These are phyloP conservation scores for Martiniozyma asiatica DNA, from an alignment of 1,139 yeast genomes.

Conservation along the genomic window DNA sequence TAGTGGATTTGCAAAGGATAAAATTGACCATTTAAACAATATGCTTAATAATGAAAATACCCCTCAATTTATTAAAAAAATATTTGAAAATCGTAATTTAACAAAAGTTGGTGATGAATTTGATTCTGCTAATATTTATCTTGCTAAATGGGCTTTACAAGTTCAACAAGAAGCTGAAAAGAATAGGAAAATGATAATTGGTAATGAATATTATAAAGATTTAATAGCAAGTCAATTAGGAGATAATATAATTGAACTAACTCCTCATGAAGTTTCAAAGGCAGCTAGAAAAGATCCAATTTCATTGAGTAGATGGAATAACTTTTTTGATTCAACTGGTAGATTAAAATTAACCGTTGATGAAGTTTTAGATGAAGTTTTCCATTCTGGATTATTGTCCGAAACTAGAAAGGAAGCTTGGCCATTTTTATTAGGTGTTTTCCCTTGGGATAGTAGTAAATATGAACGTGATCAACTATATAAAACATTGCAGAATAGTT, in stretches of 20 bases:
- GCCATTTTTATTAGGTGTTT: conserved; percentile 73
- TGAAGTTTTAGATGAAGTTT: conserved; percentile 71
- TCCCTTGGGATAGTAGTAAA: conserved; percentile 74
- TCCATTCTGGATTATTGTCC: conserved; percentile 76
- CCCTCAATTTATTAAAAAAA: conserved; percentile 50
- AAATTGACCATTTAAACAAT: conserved; percentile 31
- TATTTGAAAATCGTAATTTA: conserved; percentile 71
- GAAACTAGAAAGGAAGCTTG: conserved; percentile 64
- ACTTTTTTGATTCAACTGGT: conserved; percentile 73
- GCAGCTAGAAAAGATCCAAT: conserved; percentile 59
- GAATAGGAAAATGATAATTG: conserved; percentile 45
- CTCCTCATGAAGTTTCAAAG: conserved; percentile 46
- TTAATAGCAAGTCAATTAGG: conserved; percentile 62
- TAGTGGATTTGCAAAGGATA: conserved; percentile 56
- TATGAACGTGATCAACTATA: conserved; percentile 54
- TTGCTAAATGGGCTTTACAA: conserved; percentile 95
- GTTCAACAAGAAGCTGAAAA: conserved; percentile 88
- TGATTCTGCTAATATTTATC: conserved; percentile 80
- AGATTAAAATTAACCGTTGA: conserved; percentile 55
- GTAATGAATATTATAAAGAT: conserved; percentile 49
- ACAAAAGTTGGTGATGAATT: conserved; percentile 75
- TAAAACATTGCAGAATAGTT: conserved; percentile 49
- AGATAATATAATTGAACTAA: conserved; percentile 38
- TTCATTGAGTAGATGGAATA: conserved; percentile 66
- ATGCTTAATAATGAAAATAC: conserved; percentile 40